A percentile compares a stretch with the other conserved stretches of the same genome.
Conservation (phyloP, 1,284 basidiomycete species). For the Mycena sp. region DNA sequence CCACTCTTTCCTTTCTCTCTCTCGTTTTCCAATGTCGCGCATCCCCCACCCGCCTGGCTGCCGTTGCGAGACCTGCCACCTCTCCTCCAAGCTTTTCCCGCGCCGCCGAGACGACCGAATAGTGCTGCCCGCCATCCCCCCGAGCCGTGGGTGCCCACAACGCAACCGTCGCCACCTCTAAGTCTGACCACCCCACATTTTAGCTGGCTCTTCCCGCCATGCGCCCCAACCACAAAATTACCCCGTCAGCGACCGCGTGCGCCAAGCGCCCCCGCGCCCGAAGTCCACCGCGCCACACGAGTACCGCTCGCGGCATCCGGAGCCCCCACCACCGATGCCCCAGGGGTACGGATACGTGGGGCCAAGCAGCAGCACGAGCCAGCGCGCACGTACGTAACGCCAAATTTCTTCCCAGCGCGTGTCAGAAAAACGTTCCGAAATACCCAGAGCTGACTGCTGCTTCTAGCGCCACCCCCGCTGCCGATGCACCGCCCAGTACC, state of each 20-base stretch:
- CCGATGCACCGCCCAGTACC: too few relatives aligned
- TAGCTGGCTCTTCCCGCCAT: background rate
- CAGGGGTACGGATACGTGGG: background rate
- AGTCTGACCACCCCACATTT: background rate
- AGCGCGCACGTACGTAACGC: constrained; percentile 11
- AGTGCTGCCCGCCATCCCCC: constrained; percentile 24
- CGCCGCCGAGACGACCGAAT: constrained; percentile 25
- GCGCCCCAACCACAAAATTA: background rate
- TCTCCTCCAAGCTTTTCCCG: constrained; percentile 28
- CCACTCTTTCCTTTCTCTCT: background rate
- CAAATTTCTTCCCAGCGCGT: too few relatives aligned
- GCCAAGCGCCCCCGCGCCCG: constrained; percentile 22
- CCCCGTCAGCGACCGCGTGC: constrained; percentile 15
- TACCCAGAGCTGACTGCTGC: too few relatives aligned
- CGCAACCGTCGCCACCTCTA: too few relatives aligned
- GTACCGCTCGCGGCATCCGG: constrained; percentile 8
- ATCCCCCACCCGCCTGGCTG: constrained; percentile 12
- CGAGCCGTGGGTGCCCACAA: constrained; percentile 1
- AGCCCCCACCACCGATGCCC: constrained; percentile 1
- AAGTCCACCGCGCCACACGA: constrained; percentile 27
- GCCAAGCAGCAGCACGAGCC: background rate
- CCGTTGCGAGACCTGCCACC: constrained; percentile 25
- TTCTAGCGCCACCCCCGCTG: too few relatives aligned
- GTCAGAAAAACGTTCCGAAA: too few relatives aligned
- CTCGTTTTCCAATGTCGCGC: constrained; percentile 16